Evolutionary conservation across 2,329 filamentous ascomycete species (phyloP).

Genomic region (Pseudogymnoascus sp.): DNA sequence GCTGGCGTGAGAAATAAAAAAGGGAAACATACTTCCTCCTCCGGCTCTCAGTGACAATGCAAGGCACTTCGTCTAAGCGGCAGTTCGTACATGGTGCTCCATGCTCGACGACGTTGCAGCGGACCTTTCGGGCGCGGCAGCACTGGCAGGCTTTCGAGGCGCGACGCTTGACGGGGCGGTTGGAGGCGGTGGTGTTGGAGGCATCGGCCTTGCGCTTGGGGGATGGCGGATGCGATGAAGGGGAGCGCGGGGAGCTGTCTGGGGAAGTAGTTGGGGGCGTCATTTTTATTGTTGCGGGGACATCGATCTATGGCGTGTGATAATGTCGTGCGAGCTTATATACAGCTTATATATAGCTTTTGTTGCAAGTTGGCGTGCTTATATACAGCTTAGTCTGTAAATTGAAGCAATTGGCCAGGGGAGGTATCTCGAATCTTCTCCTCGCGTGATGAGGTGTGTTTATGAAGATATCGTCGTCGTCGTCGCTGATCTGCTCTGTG

Average conservation of each 20-base stretch:
- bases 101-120: conserved; percentile 66
- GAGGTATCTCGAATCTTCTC: neutral
- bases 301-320: neutral
- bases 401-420: conserved; percentile 2
- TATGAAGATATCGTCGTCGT: neutral
- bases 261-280: neutral
- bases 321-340: neutral
- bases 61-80: conserved; percentile 40
- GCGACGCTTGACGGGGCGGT: conserved; percentile 55
- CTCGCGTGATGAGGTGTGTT: neutral
- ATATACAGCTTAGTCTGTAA: neutral
- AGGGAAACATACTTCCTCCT: conserved; percentile 52
- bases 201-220: conserved; percentile 19
- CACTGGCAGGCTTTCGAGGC: conserved; percentile 88
- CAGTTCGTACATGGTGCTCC: conserved; percentile 27
- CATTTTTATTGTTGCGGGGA: neutral
- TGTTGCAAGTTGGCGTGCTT: neutral
- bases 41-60: conserved; percentile 54
- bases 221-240: conserved; percentile 10
- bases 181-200: conserved; percentile 19
- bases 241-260: conserved; percentile 12
- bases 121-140: conserved; percentile 81
- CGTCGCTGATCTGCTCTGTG: neutral
- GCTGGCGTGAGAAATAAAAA: conserved; percentile 19
- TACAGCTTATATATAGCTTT: neutral